Evolutionary conservation across 352 stramenopile genomes (phyloP).

Genomic region (Pythium dissotocum): DNA sequence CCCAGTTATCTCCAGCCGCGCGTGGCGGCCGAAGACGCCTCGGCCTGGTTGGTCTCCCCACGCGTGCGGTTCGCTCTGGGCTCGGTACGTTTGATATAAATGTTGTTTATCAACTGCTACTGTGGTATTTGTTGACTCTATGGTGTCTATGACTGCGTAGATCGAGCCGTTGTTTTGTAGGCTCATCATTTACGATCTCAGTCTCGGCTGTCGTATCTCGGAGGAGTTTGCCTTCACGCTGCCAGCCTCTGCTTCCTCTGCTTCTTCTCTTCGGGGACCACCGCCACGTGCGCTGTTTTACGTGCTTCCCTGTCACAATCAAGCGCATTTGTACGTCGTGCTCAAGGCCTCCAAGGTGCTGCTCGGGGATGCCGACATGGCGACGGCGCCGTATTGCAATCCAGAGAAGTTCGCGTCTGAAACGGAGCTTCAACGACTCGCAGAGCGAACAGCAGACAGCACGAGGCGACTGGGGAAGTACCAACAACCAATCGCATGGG

Average conservation of each 20-base stretch:
- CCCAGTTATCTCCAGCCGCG: conserved; percentile 47
- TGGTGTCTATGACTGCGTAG: conserved; percentile 22
- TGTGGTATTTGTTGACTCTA: background rate
- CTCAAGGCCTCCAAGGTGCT: conserved; percentile 72
- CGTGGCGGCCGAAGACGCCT: conserved; percentile 49
- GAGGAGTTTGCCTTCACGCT: conserved; percentile 72
- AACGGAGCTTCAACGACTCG: conserved; percentile 55
- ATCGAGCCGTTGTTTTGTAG: conserved; percentile 64
- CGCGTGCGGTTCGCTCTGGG: conserved; percentile 55
- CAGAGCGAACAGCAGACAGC: conserved; percentile 52
- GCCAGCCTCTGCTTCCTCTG: background rate
- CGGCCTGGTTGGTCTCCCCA: conserved; percentile 44
- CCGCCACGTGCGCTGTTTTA: conserved; percentile 51
- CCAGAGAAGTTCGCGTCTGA: conserved; percentile 56
- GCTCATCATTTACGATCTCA: conserved; percentile 64
- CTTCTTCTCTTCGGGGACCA: background rate
- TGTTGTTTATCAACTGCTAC: background rate
- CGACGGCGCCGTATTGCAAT: conserved; percentile 55
- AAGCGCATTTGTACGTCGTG: conserved; percentile 57
- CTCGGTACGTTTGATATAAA: conserved; percentile 31
- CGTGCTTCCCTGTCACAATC: conserved; percentile 45
- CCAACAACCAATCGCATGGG: conserved; percentile 63
- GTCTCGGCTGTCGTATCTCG: conserved; percentile 46
- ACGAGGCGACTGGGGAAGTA: conserved; percentile 50
- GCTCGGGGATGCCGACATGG: conserved; percentile 50